Evolutionary conservation across 2,329 filamentous ascomycete genomes (phyloP).

Genomic region (Geosmithia putterillii): DNA sequence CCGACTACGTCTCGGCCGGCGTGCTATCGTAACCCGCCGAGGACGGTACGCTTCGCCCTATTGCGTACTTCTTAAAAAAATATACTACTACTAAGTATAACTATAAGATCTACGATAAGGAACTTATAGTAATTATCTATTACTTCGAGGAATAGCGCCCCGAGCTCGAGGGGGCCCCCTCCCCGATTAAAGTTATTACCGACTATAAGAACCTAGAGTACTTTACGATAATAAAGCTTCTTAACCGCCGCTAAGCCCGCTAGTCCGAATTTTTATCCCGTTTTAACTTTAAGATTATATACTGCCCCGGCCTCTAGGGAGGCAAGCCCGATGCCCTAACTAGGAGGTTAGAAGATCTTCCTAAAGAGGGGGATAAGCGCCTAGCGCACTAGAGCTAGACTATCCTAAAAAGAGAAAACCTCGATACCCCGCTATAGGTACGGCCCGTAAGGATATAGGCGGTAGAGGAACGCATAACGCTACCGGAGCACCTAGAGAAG

Average conservation of each 20-base stretch:
- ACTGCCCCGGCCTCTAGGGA: constrained; percentile 10
- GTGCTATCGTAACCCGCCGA: constrained; percentile 7
- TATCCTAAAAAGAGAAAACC: too few relatives aligned
- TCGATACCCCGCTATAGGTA: too few relatives aligned
- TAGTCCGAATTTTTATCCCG: not conserved
- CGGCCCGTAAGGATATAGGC: too few relatives aligned
- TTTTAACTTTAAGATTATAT: constrained; percentile 7
- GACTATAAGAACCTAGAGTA: not conserved
- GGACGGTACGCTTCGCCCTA: constrained; percentile 1
- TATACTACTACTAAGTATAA: too few relatives aligned
- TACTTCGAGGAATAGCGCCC: constrained; percentile 3
- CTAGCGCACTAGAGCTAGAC: too few relatives aligned
- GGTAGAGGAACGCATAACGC: too few relatives aligned
- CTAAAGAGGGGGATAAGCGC: too few relatives aligned
- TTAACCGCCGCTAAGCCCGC: not conserved
- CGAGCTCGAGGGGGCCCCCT: constrained; percentile 8
- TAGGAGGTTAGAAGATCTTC: too few relatives aligned
- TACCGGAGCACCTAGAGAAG: too few relatives aligned
- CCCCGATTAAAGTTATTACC: too few relatives aligned
- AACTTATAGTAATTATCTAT: constrained; percentile 1
- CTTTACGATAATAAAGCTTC: not conserved
- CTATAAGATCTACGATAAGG: constrained; percentile 1
- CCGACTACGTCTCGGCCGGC: constrained; percentile 2
- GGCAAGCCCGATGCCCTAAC: too few relatives aligned
- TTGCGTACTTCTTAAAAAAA: too few relatives aligned